Evolutionary conservation across 148 eudicot genomes (phyloP), one percentile per base, ranked within the genome.

Genomic region (Tetragonia tetragonoides): DNA sequence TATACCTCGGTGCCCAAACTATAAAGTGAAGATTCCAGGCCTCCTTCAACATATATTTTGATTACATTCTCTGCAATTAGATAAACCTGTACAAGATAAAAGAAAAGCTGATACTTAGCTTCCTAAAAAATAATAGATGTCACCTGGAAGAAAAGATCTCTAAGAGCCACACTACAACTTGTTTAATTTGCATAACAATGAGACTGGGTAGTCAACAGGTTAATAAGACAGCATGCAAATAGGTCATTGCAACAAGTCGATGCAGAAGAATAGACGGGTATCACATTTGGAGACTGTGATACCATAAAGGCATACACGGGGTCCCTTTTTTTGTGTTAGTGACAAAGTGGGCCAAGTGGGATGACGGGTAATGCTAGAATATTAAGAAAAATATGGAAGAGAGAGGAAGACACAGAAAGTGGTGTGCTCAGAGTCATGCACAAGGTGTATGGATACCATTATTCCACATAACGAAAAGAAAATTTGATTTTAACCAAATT

Each of bases 1-100:
- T 21, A 68, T 89, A 93, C 99, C 96, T 93, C 97, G 81, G 97
- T 91, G 79, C 96, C 99, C 77, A 95, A 85, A 82, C 89, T 83
- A 84, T 88, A 83, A 80, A 95, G 87, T 57, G 91, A 88, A 83
- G 88, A 77, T 90, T 93, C 91, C 76, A 95, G 84, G 42, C 99
- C 99, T 39, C 82, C 96, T 85, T 95, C 99, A 80, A 90, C 94
- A 84, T 84, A 95, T 56, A 95, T 77, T 87, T 95, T 95, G 79
- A 91, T 77, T 6, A 89, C 99, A 79, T 84, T 84, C 70, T 87
- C 94, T 72, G 68, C 87, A 75, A 93, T 83, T 42, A 92, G 89
- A 86, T 91, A 95, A 79, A 95, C 99, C 99, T 95, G 84, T 47
- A 44, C 59, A 79, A 56, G 21, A 44, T 3, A 81, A 80, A 38